Evolutionary conservation across 495 filamentous ascomycete genomes (phyloP), one percentile per base, ranked within the genome.

Genomic region (Xeromyces bisporus): DNA sequence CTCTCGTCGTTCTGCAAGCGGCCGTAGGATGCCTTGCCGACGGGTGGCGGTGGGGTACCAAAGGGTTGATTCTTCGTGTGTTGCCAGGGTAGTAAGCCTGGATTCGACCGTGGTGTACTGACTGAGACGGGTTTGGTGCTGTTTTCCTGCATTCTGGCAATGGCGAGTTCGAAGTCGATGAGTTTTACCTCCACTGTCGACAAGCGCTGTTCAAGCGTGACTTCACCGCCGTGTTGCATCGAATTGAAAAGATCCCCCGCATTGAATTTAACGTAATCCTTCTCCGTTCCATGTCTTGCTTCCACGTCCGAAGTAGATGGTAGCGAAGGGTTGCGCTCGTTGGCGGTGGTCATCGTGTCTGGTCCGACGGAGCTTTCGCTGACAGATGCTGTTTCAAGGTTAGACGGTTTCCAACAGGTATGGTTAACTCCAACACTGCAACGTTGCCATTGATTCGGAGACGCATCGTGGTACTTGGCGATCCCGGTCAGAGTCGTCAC

Each of bases 101-200:
- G 45, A 9, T 32, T 41, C 8, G 36, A 35, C 7, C 35, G 39
- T 12, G 41, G 26, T 17, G 37, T 31, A 6, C 43, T 43, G 12
- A 33, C 36, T 18, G 36, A 36, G 2, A 31, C 23, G 3, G 38
- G 35, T 7, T 52, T 39, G n/a, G 24, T 32, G 3, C 44, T 40
- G n/a, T 38, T 44, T 17, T 45, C 54, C 46, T 69, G 65, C 39
- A 69, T 50, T 21, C 64, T 55, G 0, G 65, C 63, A 31, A 69
- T 64, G 1, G 65, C 65, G 28, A 65, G 67, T 36, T 69, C 66
- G 6, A 69, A 47, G 21, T 69, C 66, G 37, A 69, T 67, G 23
- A 69, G 46, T 30, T 69, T 69, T 3, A 69, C 62, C 29, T 69
- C 66, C 0, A 69, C 36, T 0, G 64, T 69, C 21, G 63, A 58